Base-by-base conservation (phyloP, 805 yeast genomes). In the Spathaspora arborariae region DNA sequence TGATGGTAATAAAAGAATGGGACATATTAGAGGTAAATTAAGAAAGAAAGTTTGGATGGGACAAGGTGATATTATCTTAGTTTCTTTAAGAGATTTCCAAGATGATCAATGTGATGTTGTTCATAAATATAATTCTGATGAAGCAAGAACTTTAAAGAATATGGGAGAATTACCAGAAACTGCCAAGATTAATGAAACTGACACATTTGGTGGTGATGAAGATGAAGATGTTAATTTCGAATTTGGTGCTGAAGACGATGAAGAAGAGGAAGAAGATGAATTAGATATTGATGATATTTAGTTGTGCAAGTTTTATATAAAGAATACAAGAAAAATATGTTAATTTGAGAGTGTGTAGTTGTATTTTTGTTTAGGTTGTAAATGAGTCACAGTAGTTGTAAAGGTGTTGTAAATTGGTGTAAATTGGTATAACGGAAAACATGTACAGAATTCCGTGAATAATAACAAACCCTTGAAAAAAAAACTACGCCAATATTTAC, bases 41-140 rank as follows among this genome's bases (percentile, higher is more conserved):
- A 88, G 99, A 81, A 94, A 94, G 85, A 94, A 92, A 81, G 99
- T 94, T 51, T 94, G 99, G 99, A 91, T 94, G 89, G 88, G 88
- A 41, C 98, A 90, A 70, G 99, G 99, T 75, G 99, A 94, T 67
- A 94, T 94, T 59, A 89, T 94, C 57, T 76, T 94, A 64, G 94
- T 92, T 41, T 91, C 97, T 6, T 81, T 94, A 60, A 90, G 99
- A 79, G 99, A 94, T 63, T 94, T 94, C 82, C 97, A 94, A 74
- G 97, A 92, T 63, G 96, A 88, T 52, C 96, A 88, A 69, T 94
- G 97, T 77, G 99, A 94, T 68, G 97, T 94, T 57, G 92, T 94
- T 48, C 95, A 92, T 70, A 94, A 94, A 73, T 94, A 85, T 73
- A 89, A 87, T 69, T 85, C 97, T 44, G 99, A 94, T 63, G 99